These are phyloP conservation scores for Lachancea mirantina DNA, from an alignment of 805 yeast species.

Conservation along the genomic window DNA sequence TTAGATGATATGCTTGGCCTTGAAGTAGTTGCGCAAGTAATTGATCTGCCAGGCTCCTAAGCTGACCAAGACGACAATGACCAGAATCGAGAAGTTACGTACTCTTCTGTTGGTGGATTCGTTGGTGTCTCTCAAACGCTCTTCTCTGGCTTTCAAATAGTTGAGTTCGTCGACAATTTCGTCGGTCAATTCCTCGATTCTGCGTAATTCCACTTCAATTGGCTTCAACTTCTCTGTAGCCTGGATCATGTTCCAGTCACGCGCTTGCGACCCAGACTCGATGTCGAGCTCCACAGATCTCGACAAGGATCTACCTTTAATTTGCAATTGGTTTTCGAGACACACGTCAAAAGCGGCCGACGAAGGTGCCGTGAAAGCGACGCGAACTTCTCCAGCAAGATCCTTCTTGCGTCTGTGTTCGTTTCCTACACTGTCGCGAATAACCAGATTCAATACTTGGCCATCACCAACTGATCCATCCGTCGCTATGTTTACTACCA, in stretches of 20 bases:
- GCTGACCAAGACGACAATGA: constrained; percentile 60
- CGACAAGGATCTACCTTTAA: constrained; percentile 37
- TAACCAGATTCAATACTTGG: constrained; percentile 60
- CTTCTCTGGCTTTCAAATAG: constrained; percentile 83
- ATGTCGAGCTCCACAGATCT: constrained; percentile 85
- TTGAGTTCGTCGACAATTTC: constrained; percentile 76
- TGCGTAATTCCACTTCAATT: constrained; percentile 80
- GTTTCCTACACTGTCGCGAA: constrained; percentile 76
- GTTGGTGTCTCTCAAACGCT: constrained; percentile 89
- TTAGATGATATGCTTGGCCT: constrained; percentile 68
- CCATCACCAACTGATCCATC: constrained; percentile 82
- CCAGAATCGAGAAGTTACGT: constrained; percentile 70
- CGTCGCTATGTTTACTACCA: constrained; percentile 73
- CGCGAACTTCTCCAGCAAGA: constrained; percentile 61
- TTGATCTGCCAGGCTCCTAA: constrained; percentile 91
- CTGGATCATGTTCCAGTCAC: constrained; percentile 95
- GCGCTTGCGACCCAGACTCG: constrained; percentile 93
- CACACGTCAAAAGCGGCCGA: constrained; percentile 88
- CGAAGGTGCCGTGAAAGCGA: constrained; percentile 79
- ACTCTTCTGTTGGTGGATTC: constrained; percentile 94
- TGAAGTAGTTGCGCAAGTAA: constrained; percentile 89
- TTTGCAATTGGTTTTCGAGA: constrained; percentile 56
- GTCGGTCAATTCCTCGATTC: constrained; percentile 75
- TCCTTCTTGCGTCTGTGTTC: constrained; percentile 75
- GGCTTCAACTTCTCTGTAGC: constrained; percentile 91